A percentile compares a stretch with the other conserved stretches of the same genome.
These are phyloP conservation scores for Pulveroboletus ravenelii DNA, from an alignment of 768 basidiomycete species.

Conservation along the genomic window DNA sequence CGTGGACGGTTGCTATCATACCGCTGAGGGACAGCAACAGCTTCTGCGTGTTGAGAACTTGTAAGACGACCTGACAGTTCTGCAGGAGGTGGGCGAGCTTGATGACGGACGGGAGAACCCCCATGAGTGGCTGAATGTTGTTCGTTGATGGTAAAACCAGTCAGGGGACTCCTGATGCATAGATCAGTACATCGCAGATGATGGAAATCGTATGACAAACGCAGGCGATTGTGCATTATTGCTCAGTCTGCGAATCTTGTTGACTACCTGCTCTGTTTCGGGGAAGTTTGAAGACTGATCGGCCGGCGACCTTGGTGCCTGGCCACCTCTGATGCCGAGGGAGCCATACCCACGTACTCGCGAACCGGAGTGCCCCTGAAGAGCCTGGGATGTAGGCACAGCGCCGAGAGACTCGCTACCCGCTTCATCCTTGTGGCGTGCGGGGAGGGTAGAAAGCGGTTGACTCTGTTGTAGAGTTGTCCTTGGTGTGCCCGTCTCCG, in stretches of 20 bases:
- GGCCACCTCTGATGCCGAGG: background rate
- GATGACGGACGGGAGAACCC: background rate
- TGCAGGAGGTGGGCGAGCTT: background rate
- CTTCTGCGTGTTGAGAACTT: constrained; percentile 4
- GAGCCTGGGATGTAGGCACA: background rate
- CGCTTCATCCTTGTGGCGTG: background rate
- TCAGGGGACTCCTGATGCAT: background rate
- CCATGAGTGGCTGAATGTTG: background rate
- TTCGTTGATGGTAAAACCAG: background rate
- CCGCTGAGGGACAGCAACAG: background rate
- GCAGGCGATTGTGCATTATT: background rate
- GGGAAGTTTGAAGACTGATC: background rate
- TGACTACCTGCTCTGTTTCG: background rate
- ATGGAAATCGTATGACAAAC: constrained; percentile 5
- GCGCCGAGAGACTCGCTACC: background rate
- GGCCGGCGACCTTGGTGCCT: background rate
- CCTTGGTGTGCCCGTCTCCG: background rate
- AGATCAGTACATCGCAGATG: background rate
- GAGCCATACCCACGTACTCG: background rate
- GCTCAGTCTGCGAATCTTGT: constrained; percentile 1
- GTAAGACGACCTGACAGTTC: background rate
- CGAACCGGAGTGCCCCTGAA: background rate
- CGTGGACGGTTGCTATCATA: background rate
- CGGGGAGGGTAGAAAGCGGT: background rate
- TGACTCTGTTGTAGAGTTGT: background rate